Evolutionary conservation across 257 asterid species (phyloP).

Genomic region (Forsythia suspensa): DNA sequence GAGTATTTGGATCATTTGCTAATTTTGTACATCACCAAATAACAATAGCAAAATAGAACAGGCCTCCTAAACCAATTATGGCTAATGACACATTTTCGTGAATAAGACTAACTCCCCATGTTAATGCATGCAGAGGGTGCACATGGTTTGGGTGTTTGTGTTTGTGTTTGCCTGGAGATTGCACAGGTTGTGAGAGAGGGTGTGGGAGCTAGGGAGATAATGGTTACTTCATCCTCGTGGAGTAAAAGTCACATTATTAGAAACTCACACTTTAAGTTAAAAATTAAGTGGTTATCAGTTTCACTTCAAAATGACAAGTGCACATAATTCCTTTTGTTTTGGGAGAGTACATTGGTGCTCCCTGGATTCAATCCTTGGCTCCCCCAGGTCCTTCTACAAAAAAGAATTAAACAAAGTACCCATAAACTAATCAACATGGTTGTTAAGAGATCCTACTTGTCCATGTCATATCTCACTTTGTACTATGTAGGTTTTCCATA

Average conservation of each 20-base stretch:
- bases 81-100: background rate
- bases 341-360: background rate
- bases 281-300: background rate
- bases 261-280: background rate
- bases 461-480: background rate
- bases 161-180: background rate
- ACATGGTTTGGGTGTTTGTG: background rate
- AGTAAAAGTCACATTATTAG: background rate
- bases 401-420: background rate
- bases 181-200: background rate
- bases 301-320: background rate
- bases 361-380: background rate
- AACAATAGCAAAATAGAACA: background rate
- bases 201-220: background rate
- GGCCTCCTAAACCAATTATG: background rate
- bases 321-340: background rate
- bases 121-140: background rate
- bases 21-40: background rate
- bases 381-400: background rate
- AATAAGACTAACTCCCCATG: background rate
- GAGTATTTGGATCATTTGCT: background rate
- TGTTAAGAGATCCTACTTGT: background rate
- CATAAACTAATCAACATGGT: background rate
- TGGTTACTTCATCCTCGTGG: background rate
- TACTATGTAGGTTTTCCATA: background rate